Conservation (phyloP, 352 stramenopile genomes). For the Globisporangium middletonii region DNA sequence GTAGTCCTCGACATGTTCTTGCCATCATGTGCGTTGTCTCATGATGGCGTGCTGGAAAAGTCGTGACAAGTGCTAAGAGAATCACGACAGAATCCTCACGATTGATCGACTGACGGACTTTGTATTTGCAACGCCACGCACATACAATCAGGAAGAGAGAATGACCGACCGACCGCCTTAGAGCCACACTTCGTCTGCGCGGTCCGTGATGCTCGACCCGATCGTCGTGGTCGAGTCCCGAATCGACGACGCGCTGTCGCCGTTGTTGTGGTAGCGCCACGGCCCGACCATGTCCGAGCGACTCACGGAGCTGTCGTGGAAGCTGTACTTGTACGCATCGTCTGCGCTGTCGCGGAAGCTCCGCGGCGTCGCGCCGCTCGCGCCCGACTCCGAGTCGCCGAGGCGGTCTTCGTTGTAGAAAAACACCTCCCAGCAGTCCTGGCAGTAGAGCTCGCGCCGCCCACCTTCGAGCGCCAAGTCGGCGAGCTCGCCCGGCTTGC, state of each 20-base stretch:
- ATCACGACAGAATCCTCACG: too few species aligned
- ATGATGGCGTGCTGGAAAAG: too few species aligned
- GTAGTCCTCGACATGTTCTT: too few species aligned
- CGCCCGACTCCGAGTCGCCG: slow-evolving; percentile 3
- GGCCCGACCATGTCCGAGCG: slow-evolving; percentile 45
- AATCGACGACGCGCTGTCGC: slow-evolving; percentile 37
- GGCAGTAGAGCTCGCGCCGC: slow-evolving; percentile 48
- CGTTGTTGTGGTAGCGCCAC: slow-evolving; percentile 44
- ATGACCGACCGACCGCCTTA: slow-evolving; percentile 1
- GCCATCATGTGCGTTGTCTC: too few species aligned
- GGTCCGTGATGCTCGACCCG: slow-evolving; percentile 43
- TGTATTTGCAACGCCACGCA: neutral
- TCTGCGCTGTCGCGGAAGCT: slow-evolving; percentile 12
- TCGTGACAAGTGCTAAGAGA: too few species aligned
- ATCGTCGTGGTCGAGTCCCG: slow-evolving; percentile 53
- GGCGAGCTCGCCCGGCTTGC: slow-evolving; percentile 41
- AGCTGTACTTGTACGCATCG: slow-evolving; percentile 67
- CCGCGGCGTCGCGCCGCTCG: slow-evolving; percentile 7
- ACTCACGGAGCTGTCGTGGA: slow-evolving; percentile 62
- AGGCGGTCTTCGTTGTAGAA: slow-evolving; percentile 52
- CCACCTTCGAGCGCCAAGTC: slow-evolving; percentile 43
- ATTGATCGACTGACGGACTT: neutral
- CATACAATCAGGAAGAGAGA: neutral
- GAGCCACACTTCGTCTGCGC: slow-evolving; percentile 22
- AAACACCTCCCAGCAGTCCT: slow-evolving; percentile 73